Percentiles rank a stretch among this genome's conserved stretches.
phyloP scores from a whole-genome alignment of 2,329 filamentous ascomycete genomes.

The Penicillium sp. region DNA sequence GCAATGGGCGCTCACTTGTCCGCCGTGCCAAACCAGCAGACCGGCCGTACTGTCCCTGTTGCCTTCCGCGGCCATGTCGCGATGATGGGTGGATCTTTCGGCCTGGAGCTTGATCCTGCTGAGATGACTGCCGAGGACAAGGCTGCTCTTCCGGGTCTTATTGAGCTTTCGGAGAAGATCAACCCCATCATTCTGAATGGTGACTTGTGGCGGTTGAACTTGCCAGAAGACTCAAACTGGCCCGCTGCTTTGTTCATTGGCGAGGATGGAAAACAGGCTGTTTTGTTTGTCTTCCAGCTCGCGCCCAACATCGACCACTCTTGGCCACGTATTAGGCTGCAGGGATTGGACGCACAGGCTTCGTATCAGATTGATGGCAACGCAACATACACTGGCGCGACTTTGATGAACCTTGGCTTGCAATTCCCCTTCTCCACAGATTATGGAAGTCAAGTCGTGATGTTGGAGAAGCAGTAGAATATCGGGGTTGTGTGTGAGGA shows the following conservation, averaged over 20 bases:
- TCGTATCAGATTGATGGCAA: conserved; percentile 58
- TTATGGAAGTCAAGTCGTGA: conserved; percentile 60
- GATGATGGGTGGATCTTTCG: conserved; percentile 69
- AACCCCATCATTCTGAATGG: conserved; percentile 62
- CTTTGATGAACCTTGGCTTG: conserved; percentile 64
- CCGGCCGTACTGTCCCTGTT: conserved; percentile 57
- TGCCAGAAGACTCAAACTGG: conserved; percentile 63
- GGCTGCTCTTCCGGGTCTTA: conserved; percentile 55
- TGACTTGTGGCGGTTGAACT: conserved; percentile 60
- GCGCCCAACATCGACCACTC: conserved; percentile 55
- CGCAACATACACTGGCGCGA: conserved; percentile 57
- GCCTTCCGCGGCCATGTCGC: conserved; percentile 65
- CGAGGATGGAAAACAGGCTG: conserved; percentile 50
- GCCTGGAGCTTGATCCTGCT: conserved; percentile 62
- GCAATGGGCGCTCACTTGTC: conserved; percentile 68
- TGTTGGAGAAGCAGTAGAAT: conserved; percentile 50
- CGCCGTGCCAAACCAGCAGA: conserved; percentile 61
- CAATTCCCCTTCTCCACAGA: conserved; percentile 56
- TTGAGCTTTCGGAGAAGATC: conserved; percentile 56
- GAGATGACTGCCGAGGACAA: conserved; percentile 55
- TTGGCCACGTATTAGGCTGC: conserved; percentile 55
- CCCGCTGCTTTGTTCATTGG: conserved; percentile 63
- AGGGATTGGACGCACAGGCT: conserved; percentile 58
- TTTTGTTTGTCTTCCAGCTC: conserved; percentile 64
- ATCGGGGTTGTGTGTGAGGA: neutral